Evolutionary conservation across 257 asterid species (phyloP), one percentile per base, ranked within the genome.

Genomic region (Solanum dulcamara): DNA sequence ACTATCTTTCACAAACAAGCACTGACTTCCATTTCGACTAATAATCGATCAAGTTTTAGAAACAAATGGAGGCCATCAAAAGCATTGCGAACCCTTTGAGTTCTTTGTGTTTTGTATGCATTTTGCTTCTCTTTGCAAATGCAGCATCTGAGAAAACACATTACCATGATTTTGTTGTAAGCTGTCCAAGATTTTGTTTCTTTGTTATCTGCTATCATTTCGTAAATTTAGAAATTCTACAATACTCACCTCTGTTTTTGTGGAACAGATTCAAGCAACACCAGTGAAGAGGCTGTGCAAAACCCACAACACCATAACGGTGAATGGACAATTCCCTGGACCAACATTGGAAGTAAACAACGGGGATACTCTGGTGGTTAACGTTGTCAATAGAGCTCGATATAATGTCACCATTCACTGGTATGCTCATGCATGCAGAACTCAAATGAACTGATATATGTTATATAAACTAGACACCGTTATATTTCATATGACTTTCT

Each of bases 231-330:
- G 35, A 14, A 18, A 75, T 20, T 44, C 8, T 26, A 26, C 0
- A 24, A 46, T 15, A 26, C 60, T 75, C 5, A 46, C 15, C 62
- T 46, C 26, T 26, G 60, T 77, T 77, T 77, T 28, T 0, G 44
- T 87, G 85, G 37, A 87, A 87, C 80, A 95, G 98, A 85, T 94
- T 81, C 94, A 94, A 91, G 98, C 95, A 83, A 92, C 93, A 17
- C 90, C 92, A 83, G 97, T 95, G 95, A 95, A 91, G 93, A 94
- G 98, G 94, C 94, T 94, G 93, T 96, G 97, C 96, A 93, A 91
- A 12, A 93, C 93, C 70, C 98, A 91, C 85, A 93, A 87, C 83
- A 33, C 84, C 2, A 92, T 93, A 15, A 93, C 98, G 0, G 98
- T 95, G 26, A 95, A 94, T 17, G 98, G 98, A 24, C 91, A 92